Evolutionary conservation across 805 yeast species (phyloP).

Genomic region (Kuraishia piskuri): DNA sequence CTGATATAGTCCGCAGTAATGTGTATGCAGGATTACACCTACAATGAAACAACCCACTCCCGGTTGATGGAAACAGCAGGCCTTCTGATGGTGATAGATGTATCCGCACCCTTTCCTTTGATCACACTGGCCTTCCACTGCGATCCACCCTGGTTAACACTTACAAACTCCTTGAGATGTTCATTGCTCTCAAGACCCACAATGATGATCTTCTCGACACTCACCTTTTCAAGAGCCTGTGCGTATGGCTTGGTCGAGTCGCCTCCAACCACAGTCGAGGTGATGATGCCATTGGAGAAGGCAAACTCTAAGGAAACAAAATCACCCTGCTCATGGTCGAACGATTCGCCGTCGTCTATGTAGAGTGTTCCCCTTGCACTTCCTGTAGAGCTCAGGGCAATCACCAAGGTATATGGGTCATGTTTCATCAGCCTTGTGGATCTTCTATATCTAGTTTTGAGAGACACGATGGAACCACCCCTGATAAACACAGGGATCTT

Average conservation of each 20-base stretch:
- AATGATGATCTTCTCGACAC: conserved; percentile 47
- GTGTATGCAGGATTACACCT: not conserved
- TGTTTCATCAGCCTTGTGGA: conserved; percentile 63
- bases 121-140: conserved; percentile 26
- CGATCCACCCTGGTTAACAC: conserved; percentile 29
- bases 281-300: conserved; percentile 25
- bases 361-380: conserved; percentile 46
- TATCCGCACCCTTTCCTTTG: conserved; percentile 7
- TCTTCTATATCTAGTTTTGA: conserved; percentile 70
- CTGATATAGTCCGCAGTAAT: no score
- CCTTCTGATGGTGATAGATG: conserved; percentile 29
- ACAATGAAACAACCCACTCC: conserved; percentile 32
- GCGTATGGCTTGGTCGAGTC: conserved; percentile 10
- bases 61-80: conserved; percentile 38
- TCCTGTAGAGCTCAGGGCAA: conserved; percentile 45
- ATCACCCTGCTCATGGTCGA: conserved; percentile 42
- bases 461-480: conserved; percentile 71
- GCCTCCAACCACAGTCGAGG: conserved; percentile 16
- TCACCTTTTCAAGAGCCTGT: conserved; percentile 23
- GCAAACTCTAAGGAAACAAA: conserved; percentile 34
- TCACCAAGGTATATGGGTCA: conserved; percentile 74
- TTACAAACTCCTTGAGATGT: conserved; percentile 9
- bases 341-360: conserved; percentile 81
- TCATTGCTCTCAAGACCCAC: conserved; percentile 23
- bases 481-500: conserved; percentile 64